These are phyloP conservation scores for Acacia pycnantha DNA, from an alignment of 331 rosid genomes.

Conservation along the genomic window DNA sequence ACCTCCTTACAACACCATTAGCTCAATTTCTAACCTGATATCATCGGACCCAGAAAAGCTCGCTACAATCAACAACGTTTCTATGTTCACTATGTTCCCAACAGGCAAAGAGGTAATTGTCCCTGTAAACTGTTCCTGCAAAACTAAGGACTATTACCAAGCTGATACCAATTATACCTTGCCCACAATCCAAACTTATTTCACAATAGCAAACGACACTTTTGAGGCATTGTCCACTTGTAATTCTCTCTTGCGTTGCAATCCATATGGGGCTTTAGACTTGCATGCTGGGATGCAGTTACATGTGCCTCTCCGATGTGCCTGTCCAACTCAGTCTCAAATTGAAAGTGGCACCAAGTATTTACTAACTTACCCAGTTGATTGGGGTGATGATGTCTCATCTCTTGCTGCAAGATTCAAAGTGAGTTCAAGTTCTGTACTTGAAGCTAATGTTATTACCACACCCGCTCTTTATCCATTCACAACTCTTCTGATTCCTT, in stretches of 20 bases:
- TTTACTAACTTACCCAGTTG: conserved; percentile 49
- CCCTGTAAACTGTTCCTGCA: conserved; percentile 52
- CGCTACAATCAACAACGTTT: conserved; percentile 42
- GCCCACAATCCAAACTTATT: conserved; percentile 19
- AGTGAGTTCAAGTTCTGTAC: conserved; percentile 26
- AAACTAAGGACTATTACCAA: conserved; percentile 41
- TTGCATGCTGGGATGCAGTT: conserved; percentile 39
- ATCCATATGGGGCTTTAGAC: conserved; percentile 33
- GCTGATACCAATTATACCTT: conserved; percentile 39
- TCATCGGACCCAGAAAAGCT: conserved; percentile 46
- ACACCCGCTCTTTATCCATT: conserved; percentile 26
- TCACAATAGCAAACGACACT: conserved; percentile 30
- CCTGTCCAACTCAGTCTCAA: conserved; percentile 61
- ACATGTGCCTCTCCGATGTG: conserved; percentile 63
- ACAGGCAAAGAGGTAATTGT: conserved; percentile 55
- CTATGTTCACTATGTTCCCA: conserved; percentile 27
- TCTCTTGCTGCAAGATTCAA: conserved; percentile 44
- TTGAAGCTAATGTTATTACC: conserved; percentile 52
- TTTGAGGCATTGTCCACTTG: conserved; percentile 64
- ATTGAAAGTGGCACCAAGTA: conserved; percentile 38
- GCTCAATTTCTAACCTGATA: conserved; percentile 54
- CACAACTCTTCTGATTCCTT: conserved; percentile 65
- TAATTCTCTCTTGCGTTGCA: conserved; percentile 40
- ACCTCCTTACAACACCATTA: conserved; percentile 42
- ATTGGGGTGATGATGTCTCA: conserved; percentile 36